Evolutionary conservation across 345 rosid species (phyloP).

Genomic region (Aquilaria sinensis): DNA sequence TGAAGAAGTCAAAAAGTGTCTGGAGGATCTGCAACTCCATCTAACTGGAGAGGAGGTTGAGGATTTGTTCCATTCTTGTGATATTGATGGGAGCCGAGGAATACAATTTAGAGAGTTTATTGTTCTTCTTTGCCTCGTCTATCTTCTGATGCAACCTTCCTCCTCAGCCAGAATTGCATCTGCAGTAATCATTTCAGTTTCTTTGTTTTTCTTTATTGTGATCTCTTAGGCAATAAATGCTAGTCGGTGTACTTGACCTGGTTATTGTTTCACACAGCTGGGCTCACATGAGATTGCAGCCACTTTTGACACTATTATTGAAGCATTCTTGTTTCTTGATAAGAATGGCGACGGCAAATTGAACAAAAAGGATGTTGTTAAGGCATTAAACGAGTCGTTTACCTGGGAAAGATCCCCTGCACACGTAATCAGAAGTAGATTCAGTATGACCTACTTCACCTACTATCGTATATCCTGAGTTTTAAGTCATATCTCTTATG

Average conservation of each 20-base stretch:
- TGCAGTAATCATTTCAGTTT: conserved; percentile 5
- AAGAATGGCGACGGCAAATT: conserved; percentile 75
- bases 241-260: conserved; percentile 7
- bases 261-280: conserved; percentile 29
- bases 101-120: conserved; percentile 81
- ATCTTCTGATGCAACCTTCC: conserved; percentile 56
- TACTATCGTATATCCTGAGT: not conserved
- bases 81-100: conserved; percentile 69
- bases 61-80: conserved; percentile 72
- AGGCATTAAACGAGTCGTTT: conserved; percentile 58
- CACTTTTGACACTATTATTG: conserved; percentile 62
- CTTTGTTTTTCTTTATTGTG: not conserved
- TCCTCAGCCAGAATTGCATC: conserved; percentile 29
- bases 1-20: conserved; percentile 61
- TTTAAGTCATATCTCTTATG: not conserved
- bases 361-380: conserved; percentile 61
- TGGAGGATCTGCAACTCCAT: conserved; percentile 46
- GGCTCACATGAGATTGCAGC: conserved; percentile 51
- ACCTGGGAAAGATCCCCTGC: conserved; percentile 70
- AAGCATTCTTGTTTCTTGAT: conserved; percentile 77
- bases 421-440: conserved; percentile 57
- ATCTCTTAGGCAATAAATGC: not conserved
- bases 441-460: conserved; percentile 37
- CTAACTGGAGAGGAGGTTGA: conserved; percentile 58
- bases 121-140: conserved; percentile 72